phyloP scores from a whole-genome alignment of 2,329 filamentous ascomycete genomes.

The Fonsecaea pugnacius region DNA sequence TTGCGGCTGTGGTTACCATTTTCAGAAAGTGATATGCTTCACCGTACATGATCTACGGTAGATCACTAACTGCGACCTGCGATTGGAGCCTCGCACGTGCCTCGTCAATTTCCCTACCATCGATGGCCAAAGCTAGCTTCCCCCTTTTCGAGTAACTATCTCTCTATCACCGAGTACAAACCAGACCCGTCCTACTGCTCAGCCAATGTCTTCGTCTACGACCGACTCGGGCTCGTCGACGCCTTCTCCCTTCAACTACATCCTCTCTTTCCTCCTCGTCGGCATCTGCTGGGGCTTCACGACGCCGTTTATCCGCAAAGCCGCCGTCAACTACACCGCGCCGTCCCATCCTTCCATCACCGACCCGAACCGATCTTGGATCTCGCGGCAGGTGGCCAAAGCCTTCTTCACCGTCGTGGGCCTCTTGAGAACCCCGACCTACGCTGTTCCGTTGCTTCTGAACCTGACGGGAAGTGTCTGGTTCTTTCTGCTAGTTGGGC shows the following conservation, averaged over 20 bases:
- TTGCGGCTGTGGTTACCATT: not conserved
- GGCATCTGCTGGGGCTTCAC: constrained; percentile 88
- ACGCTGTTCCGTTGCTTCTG: constrained; percentile 80
- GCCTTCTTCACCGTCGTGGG: constrained; percentile 77
- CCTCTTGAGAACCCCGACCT: constrained; percentile 77
- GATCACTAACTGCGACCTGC: not conserved
- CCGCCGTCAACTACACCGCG: constrained; percentile 75
- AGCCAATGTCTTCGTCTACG: constrained; percentile 18
- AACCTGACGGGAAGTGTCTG: constrained; percentile 93
- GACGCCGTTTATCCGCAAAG: constrained; percentile 86
- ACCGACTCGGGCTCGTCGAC: constrained; percentile 33
- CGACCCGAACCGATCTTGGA: constrained; percentile 55
- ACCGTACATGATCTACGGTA: not conserved
- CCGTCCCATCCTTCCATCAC: constrained; percentile 46
- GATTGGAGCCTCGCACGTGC: not conserved
- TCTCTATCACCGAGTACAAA: not conserved
- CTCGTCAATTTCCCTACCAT: not conserved
- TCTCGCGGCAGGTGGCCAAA: constrained; percentile 66
- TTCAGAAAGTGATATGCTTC: not conserved
- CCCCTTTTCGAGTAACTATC: not conserved
- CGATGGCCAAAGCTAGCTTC: not conserved
- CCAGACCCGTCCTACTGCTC: not conserved
- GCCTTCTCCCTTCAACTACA: constrained; percentile 70
- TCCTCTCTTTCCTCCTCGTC: constrained; percentile 86
- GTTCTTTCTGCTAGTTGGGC: constrained; percentile 93